Evolutionary conservation across 257 asterid genomes (phyloP), one percentile per base, ranked within the genome.

Genomic region (Solanum acaule): DNA sequence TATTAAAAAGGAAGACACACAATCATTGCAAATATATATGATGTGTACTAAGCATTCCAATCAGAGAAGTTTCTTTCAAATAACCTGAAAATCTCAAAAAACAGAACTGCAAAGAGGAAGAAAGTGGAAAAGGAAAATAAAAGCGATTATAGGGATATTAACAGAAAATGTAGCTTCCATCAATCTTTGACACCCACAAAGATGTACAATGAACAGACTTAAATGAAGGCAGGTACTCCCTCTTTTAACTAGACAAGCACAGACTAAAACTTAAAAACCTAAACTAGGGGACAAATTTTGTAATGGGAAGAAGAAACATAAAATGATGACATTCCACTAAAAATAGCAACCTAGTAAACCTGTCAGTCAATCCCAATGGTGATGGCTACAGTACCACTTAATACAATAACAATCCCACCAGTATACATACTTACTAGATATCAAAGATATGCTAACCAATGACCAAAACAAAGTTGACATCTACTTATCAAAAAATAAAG

Each of bases 1-100:
- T 96, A 87, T 59, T 34, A 90, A 70, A 90, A 83, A 44, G n/a
- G 82, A 61, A 18, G 42, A 81, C 42, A 81, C 42, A 3, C 42
- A 81, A 49, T 81, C 42, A 81, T 18, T 81, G 29, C 68, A 81
- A 49, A 29, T 46, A 81, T 20, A 29, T 29, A 27, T 81, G 68
- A 81, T 2, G 68, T 52, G 33, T 29, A 31, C 86, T 27, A 46
- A 29, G 38, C 42, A 81, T 46, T 27, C 42, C 70, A 81, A 81
- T 81, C 10, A 81, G 10, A 29, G 68, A 46, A 29, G 85, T 42
- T 42, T 77, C 52, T 12, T n/a, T 25, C 61, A 79, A 44, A 79
- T 27, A 79, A 44, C 27, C 67, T 42, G 65, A 79, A 79, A 44
- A 44, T 44, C 38, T 79, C n/a, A 44, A 10, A 79, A 79, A 79